A percentile compares a stretch with the other conserved stretches of the same genome.
Conservation (phyloP, 257 asterid genomes). For the Anisodus acutangulus region DNA sequence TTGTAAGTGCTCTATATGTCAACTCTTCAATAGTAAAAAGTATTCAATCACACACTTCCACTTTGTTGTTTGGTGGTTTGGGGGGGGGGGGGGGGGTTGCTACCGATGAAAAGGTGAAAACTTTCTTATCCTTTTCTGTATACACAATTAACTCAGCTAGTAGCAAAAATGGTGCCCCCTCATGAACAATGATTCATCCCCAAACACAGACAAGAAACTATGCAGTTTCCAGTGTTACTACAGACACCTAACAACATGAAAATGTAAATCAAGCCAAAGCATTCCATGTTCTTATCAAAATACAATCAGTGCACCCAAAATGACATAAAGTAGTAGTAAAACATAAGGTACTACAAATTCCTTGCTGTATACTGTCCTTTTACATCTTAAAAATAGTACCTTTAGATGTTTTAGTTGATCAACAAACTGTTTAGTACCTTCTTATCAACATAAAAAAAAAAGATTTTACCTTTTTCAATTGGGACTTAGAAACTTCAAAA, state of each 20-base stretch:
- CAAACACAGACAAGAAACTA: background rate
- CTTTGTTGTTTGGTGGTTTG: too few relatives aligned
- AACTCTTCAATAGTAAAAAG: slow-evolving; percentile 1
- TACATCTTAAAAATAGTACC: background rate
- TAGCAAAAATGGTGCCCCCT: background rate
- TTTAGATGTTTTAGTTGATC: background rate
- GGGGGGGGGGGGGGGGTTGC: background rate
- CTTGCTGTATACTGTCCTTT: background rate
- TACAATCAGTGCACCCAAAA: slow-evolving; percentile 6
- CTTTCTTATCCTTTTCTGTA: background rate
- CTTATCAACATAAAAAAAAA: background rate
- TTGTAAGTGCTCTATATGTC: background rate
- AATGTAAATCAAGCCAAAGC: background rate
- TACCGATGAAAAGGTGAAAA: background rate
- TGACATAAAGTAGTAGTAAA: background rate
- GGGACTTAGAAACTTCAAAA: slow-evolving; percentile 46
- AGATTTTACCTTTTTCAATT: slow-evolving; percentile 53
- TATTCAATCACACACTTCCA: background rate
- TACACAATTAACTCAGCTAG: background rate
- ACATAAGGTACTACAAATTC: background rate
- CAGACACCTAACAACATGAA: slow-evolving; percentile 10
- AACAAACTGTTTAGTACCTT: background rate
- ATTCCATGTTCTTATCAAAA: background rate
- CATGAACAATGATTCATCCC: slow-evolving; percentile 8
- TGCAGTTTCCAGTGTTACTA: background rate